Base-by-base conservation (phyloP, 176 grass and related monocot genomes). In the Pontederia paniculata region DNA sequence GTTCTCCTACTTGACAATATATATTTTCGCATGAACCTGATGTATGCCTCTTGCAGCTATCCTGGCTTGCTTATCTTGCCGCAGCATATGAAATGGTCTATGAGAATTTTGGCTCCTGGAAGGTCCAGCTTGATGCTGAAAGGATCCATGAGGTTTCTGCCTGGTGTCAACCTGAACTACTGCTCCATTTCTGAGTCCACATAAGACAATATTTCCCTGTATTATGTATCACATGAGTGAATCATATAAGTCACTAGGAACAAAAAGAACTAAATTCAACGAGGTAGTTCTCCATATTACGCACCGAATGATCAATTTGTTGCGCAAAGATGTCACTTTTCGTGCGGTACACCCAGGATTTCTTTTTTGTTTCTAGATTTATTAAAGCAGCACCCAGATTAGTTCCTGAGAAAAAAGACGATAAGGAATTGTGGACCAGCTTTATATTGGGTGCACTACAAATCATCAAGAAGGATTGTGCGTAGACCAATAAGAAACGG, bases 131-230 rank as follows among this genome's bases (percentile, higher is more conserved):
- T 50, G 11, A 9, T 44, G 43, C 57, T 62, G 48, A 54, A 21
- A 44, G 17, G 16, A n/a, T 44, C 57, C 28, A 61, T 16, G 21
- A 52, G 68, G 73, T 9, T 58, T 80, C 71, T 88, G 61, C 10
- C 85, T 73, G 52, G 80, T 68, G 77, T 89, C 85, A 25, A 84
- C 52, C 71, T 77, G 50, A 17, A 59, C 25, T 60, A 89, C 70
- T 70, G 31, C 79, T 31, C 85, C 80, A 61, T 89, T 89, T 37
- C 85, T 71, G 48, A 63, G 66, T 58, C 85, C 85, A 31, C 80
- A 89, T 52, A 89, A 50, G 65, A 84, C 77, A 64, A 84, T 67
- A 75, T 84, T 89, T 65, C 80, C 85, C 77, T 89, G 42, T 44
- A 65, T 44, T 66, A 18, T 52, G 50, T 17, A 46, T 47, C 19